Evolutionary conservation across 257 asterid species (phyloP), one percentile per base, ranked within the genome.

Genomic region (Asclepias syriaca): DNA sequence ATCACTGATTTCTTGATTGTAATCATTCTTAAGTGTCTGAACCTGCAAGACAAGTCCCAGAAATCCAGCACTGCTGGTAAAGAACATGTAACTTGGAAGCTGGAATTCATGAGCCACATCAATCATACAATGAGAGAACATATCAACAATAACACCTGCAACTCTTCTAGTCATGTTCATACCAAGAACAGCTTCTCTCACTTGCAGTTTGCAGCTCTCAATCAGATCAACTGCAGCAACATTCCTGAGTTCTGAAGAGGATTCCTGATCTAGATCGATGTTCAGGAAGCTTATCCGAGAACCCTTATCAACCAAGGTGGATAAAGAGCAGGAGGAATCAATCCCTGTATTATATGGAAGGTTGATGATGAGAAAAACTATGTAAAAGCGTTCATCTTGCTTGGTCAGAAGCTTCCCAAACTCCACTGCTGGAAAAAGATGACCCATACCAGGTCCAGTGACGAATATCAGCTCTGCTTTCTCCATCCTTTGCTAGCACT

Each of bases 371-470:
- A 87, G 86, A 80, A 53, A 81, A 0, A 82, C 81, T 19, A 84
- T 70, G 2, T 87, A 87, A 29, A 85, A 75, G 34, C 72, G 72
- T 16, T 69, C 8, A 0, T 85, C 83, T 48, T 78, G 69, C 14
- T 27, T n/a, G 49, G 82, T 53, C 22, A 87, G 75, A 46, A 74
- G 87, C 58, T 84, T 83, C 13, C 77, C 90, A 49, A 79, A 65
- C 81, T 87, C 89, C 29, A 87, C 79, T 45, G 90, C 87, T n/a
- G 92, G 32, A 56, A 63, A 79, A 4, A 87, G 76, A 74, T 87
- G 92, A 34, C 92, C 84, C 74, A 87, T 65, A 3, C 90, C 92
- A 3, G 92, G 92, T 0, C 45, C 43, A 2, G 92, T 89, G 59
- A 87, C 60, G 85, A 87, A 87, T 12, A 80, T 49, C 37, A 80